Percentiles rank a stretch among this genome's conserved stretches.
Evolutionary conservation across 306 rosid genomes (phyloP).

Genomic region (Trifolium subterraneum): DNA sequence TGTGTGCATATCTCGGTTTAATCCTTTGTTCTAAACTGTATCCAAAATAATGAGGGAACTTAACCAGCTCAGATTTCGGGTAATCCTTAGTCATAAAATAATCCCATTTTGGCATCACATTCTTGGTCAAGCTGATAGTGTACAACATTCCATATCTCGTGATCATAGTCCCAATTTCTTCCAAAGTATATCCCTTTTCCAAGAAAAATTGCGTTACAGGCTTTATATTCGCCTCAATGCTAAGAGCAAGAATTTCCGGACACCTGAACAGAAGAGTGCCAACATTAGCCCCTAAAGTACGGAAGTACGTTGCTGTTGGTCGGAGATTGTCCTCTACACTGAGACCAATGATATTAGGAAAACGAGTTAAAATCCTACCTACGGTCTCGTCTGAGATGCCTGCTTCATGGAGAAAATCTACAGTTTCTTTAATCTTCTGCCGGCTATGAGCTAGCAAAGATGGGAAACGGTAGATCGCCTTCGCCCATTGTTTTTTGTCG

Average conservation of each 20-base stretch:
- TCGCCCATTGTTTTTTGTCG: slow-evolving; percentile 91
- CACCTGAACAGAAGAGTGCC: slow-evolving; percentile 66
- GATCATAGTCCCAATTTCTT: slow-evolving; percentile 80
- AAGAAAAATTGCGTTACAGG: slow-evolving; percentile 82
- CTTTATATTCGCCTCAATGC: slow-evolving; percentile 80
- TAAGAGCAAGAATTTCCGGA: slow-evolving; percentile 80
- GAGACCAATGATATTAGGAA: slow-evolving; percentile 74
- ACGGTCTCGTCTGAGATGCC: slow-evolving; percentile 76
- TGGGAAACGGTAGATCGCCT: slow-evolving; percentile 88
- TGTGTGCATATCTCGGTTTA: slow-evolving; percentile 76
- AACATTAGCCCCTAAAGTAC: slow-evolving; percentile 81
- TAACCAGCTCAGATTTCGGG: slow-evolving; percentile 68
- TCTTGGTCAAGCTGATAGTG: slow-evolving; percentile 72
- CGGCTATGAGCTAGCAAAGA: slow-evolving; percentile 78
- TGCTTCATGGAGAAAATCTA: slow-evolving; percentile 67
- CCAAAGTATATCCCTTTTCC: slow-evolving; percentile 71
- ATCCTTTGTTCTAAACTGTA: slow-evolving; percentile 81
- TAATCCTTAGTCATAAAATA: slow-evolving; percentile 80
- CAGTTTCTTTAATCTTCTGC: slow-evolving; percentile 64
- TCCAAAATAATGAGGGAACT: slow-evolving; percentile 89
- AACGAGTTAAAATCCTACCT: slow-evolving; percentile 83
- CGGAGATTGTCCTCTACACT: slow-evolving; percentile 88
- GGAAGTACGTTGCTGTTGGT: slow-evolving; percentile 79
- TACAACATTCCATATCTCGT: slow-evolving; percentile 78
- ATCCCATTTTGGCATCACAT: slow-evolving; percentile 80